Conservation (phyloP, 805 yeast species). For the Ogataea ramenticola region DNA sequence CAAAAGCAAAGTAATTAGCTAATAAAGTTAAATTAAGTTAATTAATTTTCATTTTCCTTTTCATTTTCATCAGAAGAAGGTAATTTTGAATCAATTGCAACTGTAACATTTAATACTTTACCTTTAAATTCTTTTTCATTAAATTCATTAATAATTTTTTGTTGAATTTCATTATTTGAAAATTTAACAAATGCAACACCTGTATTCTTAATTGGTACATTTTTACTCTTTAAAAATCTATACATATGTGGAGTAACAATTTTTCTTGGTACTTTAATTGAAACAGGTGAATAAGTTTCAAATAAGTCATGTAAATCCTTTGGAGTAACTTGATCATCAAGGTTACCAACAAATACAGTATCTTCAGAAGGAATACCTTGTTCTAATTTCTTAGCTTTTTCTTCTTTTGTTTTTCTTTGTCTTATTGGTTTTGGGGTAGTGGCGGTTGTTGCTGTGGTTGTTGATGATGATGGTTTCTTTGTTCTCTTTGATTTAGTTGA, state of each 20-base stretch:
- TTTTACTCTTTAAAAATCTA: constrained; percentile 36
- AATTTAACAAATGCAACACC: constrained; percentile 64
- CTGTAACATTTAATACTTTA: constrained; percentile 56
- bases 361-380: constrained; percentile 50
- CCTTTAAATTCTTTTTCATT: constrained; percentile 63
- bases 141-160: constrained; percentile 49
- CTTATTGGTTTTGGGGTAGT: constrained; percentile 2
- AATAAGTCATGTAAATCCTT: constrained; percentile 40
- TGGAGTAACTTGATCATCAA: constrained; percentile 43
- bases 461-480: not conserved
- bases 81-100: constrained; percentile 57
- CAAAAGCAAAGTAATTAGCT: no score
- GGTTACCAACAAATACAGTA: constrained; percentile 56
- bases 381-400: constrained; percentile 24
- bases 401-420: constrained; percentile 17
- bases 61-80: no score
- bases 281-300: constrained; percentile 39
- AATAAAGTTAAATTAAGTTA: constrained; percentile 1
- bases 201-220: constrained; percentile 43
- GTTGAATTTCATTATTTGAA: constrained; percentile 36
- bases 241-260: constrained; percentile 36
- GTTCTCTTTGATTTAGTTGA: not conserved
- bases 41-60: constrained; percentile 6
- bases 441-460: not conserved
- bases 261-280: constrained; percentile 54